Base-by-base conservation (phyloP, 2,329 filamentous ascomycete genomes). In the Stachybotrys elegans region DNA sequence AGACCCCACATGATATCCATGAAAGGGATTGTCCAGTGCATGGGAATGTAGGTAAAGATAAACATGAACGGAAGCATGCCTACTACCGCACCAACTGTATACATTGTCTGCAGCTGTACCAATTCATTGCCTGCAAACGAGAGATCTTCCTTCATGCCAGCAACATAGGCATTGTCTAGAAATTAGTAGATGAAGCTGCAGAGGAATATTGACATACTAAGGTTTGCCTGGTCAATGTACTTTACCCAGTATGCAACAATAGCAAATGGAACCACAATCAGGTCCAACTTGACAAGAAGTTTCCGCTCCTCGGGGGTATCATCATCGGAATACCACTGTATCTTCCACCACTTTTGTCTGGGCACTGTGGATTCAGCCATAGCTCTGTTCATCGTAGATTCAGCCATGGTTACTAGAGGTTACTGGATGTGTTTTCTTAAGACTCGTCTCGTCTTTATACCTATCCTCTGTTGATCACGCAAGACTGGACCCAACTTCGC, bases 221-320 rank as follows among this genome's bases (percentile, higher is more conserved):
- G 65, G 43, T 78, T 78, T 4, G 70, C 61, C 49, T 78, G 73
- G 25, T 48, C 43, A 29, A 79, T 68, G 48, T 78, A 76, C 52
- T 77, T 78, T 36, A 73, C 67, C 70, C 74, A 79, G 48, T 78
- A 79, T 0, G 71, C 67, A 3, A 80, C 52, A 31, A 78, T 70
- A 0, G 73, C 74, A 51, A 78, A 79, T 0, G 75, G 75, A 0
- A 81, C 70, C 27, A 81, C 73, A 2, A 79, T 57, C 0, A 75
- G 56, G 47, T 81, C 77, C 7, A 81, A 66, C 53, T 80, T 81
- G 13, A 69, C 44, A 31, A 81, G 73, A 12, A 45, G 23, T 13
- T 42, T 36, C 6, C 43, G 40, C 46, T 45, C 46, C 79, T 61
- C 48, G 62, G 0, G 68, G 72, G 48, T 41, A 6, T 80, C 76